Conservation (phyloP, 2,329 filamentous ascomycete species). For the Pseudogymnoascus sp. region DNA sequence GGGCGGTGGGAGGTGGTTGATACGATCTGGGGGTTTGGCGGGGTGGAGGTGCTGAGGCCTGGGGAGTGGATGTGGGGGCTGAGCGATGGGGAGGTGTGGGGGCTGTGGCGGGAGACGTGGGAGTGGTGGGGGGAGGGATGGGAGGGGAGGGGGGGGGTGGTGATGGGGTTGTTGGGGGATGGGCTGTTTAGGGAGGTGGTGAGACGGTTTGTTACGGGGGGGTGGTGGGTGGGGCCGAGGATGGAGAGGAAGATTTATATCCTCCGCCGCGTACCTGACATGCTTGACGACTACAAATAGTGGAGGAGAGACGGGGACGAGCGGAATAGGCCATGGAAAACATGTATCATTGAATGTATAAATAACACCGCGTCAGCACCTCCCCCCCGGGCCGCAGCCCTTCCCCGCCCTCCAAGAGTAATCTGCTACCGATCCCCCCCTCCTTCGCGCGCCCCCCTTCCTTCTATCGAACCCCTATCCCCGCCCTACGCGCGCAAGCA, state of each 20-base stretch:
- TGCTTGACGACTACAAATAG: background rate
- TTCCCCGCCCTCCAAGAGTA: background rate
- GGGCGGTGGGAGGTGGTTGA: conserved; percentile 50
- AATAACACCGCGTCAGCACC: background rate
- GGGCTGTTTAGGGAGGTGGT: conserved; percentile 29
- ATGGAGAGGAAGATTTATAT: conserved; percentile 47
- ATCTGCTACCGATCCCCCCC: background rate
- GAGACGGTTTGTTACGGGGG: conserved; percentile 40
- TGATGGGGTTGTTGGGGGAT: conserved; percentile 29
- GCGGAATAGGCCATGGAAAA: background rate
- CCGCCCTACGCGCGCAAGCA: background rate
- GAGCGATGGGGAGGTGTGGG: conserved; percentile 17
- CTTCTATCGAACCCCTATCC: background rate
- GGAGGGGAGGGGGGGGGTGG: conserved; percentile 35
- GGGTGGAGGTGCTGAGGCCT: conserved; percentile 47
- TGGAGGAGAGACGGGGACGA: background rate
- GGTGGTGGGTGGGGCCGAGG: conserved; percentile 57
- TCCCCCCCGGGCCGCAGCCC: background rate
- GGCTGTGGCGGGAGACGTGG: conserved; percentile 18
- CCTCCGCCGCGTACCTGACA: too few relatives aligned
- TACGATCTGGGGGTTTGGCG: conserved; percentile 45
- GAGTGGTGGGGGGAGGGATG: conserved; percentile 9
- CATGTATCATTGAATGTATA: background rate
- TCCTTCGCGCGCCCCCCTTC: background rate
- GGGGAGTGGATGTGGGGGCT: conserved; percentile 25